Conservation (phyloP, 768 basidiomycete genomes). For the Boletus rex-veris region DNA sequence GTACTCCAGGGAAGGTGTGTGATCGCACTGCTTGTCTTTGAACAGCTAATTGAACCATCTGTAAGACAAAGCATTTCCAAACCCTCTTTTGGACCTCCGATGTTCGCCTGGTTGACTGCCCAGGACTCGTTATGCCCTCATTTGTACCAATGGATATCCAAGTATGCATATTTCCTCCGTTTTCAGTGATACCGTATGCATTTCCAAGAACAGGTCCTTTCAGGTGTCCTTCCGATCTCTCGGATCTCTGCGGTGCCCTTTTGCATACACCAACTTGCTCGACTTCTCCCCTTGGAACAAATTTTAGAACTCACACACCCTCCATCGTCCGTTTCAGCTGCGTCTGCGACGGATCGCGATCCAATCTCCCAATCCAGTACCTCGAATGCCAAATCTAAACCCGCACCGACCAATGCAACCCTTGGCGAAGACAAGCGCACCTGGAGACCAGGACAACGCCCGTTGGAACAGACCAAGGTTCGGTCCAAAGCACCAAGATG, state of each 20-base stretch:
- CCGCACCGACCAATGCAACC: neutral
- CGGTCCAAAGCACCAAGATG: constrained; percentile 38
- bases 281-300: constrained; percentile 72
- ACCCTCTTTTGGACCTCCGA: constrained; percentile 87
- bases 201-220: constrained; percentile 49
- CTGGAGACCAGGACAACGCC: constrained; percentile 55
- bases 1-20: constrained; percentile 79
- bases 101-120: constrained; percentile 91
- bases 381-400: constrained; percentile 1
- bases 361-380: neutral
- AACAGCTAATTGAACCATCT: neutral
- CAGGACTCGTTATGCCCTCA: constrained; percentile 90
- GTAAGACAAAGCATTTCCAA: constrained; percentile 90
- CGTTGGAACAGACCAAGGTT: constrained; percentile 16
- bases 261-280: constrained; percentile 68
- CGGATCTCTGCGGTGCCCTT: constrained; percentile 80
- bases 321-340: constrained; percentile 18
- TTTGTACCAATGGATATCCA: constrained; percentile 81
- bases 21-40: neutral
- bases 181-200: neutral
- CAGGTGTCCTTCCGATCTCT: constrained; percentile 73
- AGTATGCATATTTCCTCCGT: constrained; percentile 33
- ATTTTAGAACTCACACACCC: constrained; percentile 62
- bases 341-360: neutral
- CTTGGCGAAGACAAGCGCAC: constrained; percentile 65